Evolutionary conservation across 2,329 filamentous ascomycete species (phyloP).

Genomic region (Apiospora malaysiana): DNA sequence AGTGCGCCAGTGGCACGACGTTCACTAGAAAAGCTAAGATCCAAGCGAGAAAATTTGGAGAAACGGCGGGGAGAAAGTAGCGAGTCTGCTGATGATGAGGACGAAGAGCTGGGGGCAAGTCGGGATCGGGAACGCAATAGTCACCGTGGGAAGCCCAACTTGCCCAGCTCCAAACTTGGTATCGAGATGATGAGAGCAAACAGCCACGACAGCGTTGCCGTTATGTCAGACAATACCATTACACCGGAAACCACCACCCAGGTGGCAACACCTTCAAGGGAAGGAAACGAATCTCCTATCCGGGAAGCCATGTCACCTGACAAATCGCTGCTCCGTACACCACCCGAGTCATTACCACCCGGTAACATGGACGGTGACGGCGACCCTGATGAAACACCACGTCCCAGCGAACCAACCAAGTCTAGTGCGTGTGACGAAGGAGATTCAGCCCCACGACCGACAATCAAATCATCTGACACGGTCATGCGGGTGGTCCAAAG

Average conservation of each 20-base stretch:
- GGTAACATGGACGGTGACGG: conserved; percentile 28
- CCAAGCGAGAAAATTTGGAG: conserved; percentile 77
- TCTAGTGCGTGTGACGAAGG: conserved; percentile 41
- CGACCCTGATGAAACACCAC: conserved; percentile 51
- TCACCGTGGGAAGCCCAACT: conserved; percentile 57
- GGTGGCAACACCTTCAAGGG: conserved; percentile 56
- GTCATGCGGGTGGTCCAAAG: conserved; percentile 6
- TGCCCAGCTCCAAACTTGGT: conserved; percentile 85
- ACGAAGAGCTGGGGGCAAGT: conserved; percentile 79
- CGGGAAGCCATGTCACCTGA: conserved; percentile 30
- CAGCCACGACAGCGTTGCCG: conserved; percentile 80
- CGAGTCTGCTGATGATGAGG: conserved; percentile 93
- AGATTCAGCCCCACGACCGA: conserved; percentile 49
- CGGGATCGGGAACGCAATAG: conserved; percentile 34
- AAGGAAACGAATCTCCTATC: conserved; percentile 40
- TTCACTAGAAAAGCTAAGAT: conserved; percentile 75
- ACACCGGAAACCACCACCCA: conserved; percentile 56
- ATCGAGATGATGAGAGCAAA: conserved; percentile 99
- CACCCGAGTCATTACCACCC: conserved; percentile 37
- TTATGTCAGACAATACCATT: conserved; percentile 54
- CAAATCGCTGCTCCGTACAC: conserved; percentile 31
- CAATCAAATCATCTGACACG: conserved; percentile 28
- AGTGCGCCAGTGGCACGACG: conserved; percentile 59
- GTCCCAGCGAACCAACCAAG: conserved; percentile 37
- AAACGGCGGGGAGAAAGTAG: conserved; percentile 73